These are phyloP conservation scores for Penicillium dipodomyicola DNA, from an alignment of 495 filamentous ascomycete genomes.

Conservation along the genomic window DNA sequence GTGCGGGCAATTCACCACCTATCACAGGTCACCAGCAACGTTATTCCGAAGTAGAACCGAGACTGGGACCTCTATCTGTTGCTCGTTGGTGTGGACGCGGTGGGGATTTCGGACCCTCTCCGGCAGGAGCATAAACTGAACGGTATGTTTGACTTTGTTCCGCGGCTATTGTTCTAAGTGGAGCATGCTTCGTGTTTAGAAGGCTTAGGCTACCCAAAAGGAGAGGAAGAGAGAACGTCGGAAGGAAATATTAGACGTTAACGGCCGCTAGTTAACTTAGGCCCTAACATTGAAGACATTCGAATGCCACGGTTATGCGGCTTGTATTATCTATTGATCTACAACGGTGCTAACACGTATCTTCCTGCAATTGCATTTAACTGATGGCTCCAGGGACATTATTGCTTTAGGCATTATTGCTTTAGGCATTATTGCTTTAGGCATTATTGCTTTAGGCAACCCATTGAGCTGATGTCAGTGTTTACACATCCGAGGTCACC, in stretches of 20 bases:
- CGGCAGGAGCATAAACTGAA: background rate
- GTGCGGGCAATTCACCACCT: background rate
- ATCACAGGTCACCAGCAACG: background rate
- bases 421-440: no score
- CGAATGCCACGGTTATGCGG: background rate
- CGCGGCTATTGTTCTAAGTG: background rate
- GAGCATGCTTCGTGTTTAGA: background rate
- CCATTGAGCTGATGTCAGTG: background rate
- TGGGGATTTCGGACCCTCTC: background rate
- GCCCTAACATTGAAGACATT: background rate
- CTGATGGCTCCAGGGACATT: background rate
- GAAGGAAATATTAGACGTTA: background rate
- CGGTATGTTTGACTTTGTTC: background rate
- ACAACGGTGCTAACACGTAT: background rate
- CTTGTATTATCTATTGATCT: background rate
- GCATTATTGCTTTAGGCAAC: background rate
- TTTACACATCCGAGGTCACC: background rate
- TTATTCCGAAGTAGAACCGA: background rate
- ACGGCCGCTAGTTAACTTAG: background rate
- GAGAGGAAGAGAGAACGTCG: background rate
- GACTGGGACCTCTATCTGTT: background rate
- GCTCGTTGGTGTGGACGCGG: background rate
- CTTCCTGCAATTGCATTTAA: background rate
- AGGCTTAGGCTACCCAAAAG: background rate
- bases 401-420: background rate